Percentiles rank a stretch among this genome's conserved stretches.
These are phyloP conservation scores for Talaromyces trachyspermus DNA, from an alignment of 495 filamentous ascomycete species.

Conservation along the genomic window DNA sequence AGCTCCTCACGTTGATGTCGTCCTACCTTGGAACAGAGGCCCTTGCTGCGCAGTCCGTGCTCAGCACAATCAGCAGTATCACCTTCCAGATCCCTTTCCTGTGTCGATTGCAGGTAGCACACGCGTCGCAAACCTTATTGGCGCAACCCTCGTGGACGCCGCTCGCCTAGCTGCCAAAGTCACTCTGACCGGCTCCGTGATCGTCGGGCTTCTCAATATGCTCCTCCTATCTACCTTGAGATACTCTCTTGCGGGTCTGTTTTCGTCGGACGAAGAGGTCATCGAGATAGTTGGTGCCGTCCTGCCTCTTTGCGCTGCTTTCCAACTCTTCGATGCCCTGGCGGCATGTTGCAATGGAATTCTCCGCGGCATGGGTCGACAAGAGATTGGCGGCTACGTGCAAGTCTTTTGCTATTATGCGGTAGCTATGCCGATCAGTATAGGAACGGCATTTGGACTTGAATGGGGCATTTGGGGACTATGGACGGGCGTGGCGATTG, in stretches of 20 bases:
- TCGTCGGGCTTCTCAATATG: conserved; percentile 73
- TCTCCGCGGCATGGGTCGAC: conserved; percentile 74
- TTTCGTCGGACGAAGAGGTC: conserved; percentile 75
- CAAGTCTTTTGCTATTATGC: conserved; percentile 80
- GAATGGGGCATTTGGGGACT: conserved; percentile 68
- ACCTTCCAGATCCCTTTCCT: conserved; percentile 61
- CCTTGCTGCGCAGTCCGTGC: conserved; percentile 62
- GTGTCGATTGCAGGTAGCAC: conserved; percentile 56
- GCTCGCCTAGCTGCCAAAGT: conserved; percentile 66
- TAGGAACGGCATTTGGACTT: conserved; percentile 64
- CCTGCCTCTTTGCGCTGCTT: conserved; percentile 73
- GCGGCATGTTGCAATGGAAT: conserved; percentile 74
- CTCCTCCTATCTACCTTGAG: conserved; percentile 56
- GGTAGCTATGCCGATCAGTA: conserved; percentile 76
- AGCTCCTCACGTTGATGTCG: conserved; percentile 66
- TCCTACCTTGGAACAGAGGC: conserved; percentile 62
- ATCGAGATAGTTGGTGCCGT: conserved; percentile 62
- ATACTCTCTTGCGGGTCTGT: conserved; percentile 64
- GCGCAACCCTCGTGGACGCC: conserved; percentile 61
- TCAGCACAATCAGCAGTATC: conserved; percentile 52
- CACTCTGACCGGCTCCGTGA: conserved; percentile 51
- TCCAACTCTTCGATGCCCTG: conserved; percentile 81
- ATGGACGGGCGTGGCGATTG: conserved; percentile 74
- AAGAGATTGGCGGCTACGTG: conserved; percentile 83
- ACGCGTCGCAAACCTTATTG: conserved; percentile 58